Conservation (phyloP, 352 stramenopile genomes). For the Blastocystis sp. region DNA sequence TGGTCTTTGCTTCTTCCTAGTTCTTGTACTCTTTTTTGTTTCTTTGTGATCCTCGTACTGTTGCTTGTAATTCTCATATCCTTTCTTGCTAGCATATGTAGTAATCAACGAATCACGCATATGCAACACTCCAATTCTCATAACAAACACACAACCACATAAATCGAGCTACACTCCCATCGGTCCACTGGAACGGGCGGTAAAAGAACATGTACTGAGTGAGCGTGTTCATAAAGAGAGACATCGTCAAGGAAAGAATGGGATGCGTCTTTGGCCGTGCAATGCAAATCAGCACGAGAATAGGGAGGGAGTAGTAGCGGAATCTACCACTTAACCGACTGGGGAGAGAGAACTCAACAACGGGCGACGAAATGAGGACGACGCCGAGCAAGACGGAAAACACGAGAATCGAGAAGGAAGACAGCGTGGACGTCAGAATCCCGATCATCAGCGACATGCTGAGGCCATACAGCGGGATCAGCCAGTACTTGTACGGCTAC, state of each 20-base stretch:
- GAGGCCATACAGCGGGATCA: slow-evolving; percentile 2
- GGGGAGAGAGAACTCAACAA: neutral
- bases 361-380: slow-evolving; percentile 8
- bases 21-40: neutral
- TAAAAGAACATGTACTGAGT: slow-evolving; percentile 80
- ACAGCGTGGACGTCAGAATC: neutral
- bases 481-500: slow-evolving; percentile 37
- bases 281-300: slow-evolving; percentile 20
- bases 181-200: slow-evolving; percentile 78
- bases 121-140: neutral
- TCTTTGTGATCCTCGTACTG: neutral
- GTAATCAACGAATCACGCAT: neutral
- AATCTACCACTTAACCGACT: neutral
- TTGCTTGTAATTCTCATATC: no score
- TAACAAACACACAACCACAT: slow-evolving; percentile 77
- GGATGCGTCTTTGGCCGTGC: slow-evolving; percentile 16
- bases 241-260: slow-evolving; percentile 72
- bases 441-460: neutral
- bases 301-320: slow-evolving; percentile 28
- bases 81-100: no score
- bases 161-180: slow-evolving; percentile 79
- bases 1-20: slow-evolving; percentile 42
- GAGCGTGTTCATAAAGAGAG: slow-evolving; percentile 75
- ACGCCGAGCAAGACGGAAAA: neutral
- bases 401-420: neutral